A percentile compares a stretch with the other conserved stretches of the same genome.
Conservation (phyloP, 164 flowering plant species). For the Sextonia rubra region DNA sequence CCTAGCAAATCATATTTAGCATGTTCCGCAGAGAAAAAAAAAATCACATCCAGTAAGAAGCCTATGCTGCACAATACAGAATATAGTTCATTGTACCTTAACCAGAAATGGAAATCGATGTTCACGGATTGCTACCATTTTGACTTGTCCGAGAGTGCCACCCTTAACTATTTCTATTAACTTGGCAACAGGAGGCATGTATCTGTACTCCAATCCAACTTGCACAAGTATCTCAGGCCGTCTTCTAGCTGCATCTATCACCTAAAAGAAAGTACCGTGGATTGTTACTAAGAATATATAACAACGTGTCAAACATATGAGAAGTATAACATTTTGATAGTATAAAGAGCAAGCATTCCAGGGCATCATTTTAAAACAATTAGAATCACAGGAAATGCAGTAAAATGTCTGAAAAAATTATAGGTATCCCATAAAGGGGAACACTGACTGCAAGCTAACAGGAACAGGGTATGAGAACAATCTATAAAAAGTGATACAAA, state of each 20-base stretch:
- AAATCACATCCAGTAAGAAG: neutral
- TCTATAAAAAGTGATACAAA: neutral
- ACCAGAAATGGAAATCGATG: constrained; percentile 94
- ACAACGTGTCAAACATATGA: neutral
- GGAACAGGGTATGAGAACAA: neutral
- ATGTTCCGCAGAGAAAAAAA: too few species aligned
- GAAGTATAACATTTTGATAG: neutral
- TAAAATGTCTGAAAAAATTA: too few species aligned
- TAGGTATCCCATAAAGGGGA: neutral
- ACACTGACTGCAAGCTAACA: neutral
- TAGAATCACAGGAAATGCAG: neutral
- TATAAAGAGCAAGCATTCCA: neutral
- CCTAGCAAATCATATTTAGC: too few species aligned
- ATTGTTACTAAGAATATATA: neutral
- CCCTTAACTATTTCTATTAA: constrained; percentile 66
- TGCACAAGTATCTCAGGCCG: constrained; percentile 80
- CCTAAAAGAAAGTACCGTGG: constrained; percentile 30
- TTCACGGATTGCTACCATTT: constrained; percentile 90
- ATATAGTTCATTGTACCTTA: constrained; percentile 42
- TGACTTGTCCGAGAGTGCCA: constrained; percentile 67
- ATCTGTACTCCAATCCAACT: constrained; percentile 95
- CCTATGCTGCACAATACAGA: neutral
- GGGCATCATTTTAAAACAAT: neutral
- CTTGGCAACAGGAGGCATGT: constrained; percentile 97
- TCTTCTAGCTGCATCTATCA: constrained; percentile 67